Evolutionary conservation across 192 early-diverging fungal genomes (phyloP).

Genomic region (Martensiomyces pterosporus): DNA sequence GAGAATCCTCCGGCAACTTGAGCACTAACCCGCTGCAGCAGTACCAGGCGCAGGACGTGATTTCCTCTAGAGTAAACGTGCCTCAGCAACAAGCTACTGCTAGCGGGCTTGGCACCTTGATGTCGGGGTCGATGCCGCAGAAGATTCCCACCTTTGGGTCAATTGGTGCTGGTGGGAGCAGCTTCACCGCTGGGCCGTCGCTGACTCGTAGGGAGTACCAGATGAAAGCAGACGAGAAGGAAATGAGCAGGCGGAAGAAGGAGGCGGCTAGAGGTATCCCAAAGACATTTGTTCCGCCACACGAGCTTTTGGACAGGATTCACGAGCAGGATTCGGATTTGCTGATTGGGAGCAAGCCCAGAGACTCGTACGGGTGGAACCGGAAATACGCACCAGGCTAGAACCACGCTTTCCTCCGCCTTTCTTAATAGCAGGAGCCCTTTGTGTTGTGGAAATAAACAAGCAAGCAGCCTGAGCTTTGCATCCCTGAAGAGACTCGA

Average conservation of each 20-base stretch:
- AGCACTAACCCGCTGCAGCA: constrained; percentile 1
- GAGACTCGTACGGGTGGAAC: constrained; percentile 34
- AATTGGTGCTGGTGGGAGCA: constrained; percentile 12
- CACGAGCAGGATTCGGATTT: constrained; percentile 30
- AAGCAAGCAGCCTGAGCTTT: no score
- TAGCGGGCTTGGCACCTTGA: constrained; percentile 6
- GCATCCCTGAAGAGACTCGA: no score
- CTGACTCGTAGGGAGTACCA: constrained; percentile 30
- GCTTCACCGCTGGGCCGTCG: constrained; percentile 14
- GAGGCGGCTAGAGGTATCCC: constrained; percentile 30
- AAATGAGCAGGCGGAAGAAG: constrained; percentile 24
- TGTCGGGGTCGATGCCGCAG: constrained; percentile 47
- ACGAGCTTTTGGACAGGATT: constrained; percentile 37
- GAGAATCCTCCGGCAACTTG: no score
- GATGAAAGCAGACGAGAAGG: constrained; percentile 24
- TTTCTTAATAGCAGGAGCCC: no score
- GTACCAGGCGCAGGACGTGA: background rate
- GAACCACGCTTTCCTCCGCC: no score
- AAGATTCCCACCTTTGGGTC: no score
- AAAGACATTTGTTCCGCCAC: constrained; percentile 47
- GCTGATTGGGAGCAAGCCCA: constrained; percentile 43
- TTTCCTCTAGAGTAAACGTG: background rate
- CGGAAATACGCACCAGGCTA: constrained; percentile 37
- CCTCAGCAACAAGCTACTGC: background rate
- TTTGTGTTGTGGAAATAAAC: no score